phyloP scores from a whole-genome alignment of 805 yeast genomes.

The Candida patagonica region DNA sequence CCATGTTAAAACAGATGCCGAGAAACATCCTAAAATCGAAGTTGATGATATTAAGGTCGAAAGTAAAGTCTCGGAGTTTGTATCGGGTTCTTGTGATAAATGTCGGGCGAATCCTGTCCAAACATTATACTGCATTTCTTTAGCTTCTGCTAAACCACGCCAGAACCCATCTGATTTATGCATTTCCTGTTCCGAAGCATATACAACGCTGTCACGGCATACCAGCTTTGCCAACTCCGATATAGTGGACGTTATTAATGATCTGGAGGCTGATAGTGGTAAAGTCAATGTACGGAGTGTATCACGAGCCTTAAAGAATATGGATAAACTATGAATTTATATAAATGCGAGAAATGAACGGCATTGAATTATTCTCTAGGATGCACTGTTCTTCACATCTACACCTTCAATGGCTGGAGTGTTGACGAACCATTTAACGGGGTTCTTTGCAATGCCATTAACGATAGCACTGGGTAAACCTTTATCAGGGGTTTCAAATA shows the following conservation, averaged over 20 bases:
- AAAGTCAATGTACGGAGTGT: slow-evolving; percentile 70
- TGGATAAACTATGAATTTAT: slow-evolving; percentile 1
- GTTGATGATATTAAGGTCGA: neutral
- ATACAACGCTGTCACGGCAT: slow-evolving; percentile 62
- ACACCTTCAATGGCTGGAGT: slow-evolving; percentile 67
- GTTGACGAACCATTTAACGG: slow-evolving; percentile 78
- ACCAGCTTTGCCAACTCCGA: slow-evolving; percentile 55
- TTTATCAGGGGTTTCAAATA: slow-evolving; percentile 42
- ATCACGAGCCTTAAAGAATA: slow-evolving; percentile 45
- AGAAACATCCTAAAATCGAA: neutral
- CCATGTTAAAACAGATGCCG: no score
- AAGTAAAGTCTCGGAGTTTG: neutral
- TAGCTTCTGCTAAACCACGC: slow-evolving; percentile 5
- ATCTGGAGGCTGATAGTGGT: slow-evolving; percentile 62
- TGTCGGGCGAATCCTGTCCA: slow-evolving; percentile 85
- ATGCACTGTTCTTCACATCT: slow-evolving; percentile 10
- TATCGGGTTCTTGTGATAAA: slow-evolving; percentile 66
- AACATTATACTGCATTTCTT: slow-evolving; percentile 69
- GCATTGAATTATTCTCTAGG: neutral
- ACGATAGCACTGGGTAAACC: slow-evolving; percentile 63
- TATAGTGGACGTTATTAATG: slow-evolving; percentile 53
- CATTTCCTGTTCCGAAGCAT: slow-evolving; percentile 72
- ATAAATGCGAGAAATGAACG: slow-evolving; percentile 5
- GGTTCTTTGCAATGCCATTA: slow-evolving; percentile 41
- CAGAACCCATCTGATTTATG: slow-evolving; percentile 33